Percentiles rank a stretch among this genome's conserved stretches.
Conservation (phyloP, 2,329 filamentous ascomycete species). For the Aspergillus sp. region DNA sequence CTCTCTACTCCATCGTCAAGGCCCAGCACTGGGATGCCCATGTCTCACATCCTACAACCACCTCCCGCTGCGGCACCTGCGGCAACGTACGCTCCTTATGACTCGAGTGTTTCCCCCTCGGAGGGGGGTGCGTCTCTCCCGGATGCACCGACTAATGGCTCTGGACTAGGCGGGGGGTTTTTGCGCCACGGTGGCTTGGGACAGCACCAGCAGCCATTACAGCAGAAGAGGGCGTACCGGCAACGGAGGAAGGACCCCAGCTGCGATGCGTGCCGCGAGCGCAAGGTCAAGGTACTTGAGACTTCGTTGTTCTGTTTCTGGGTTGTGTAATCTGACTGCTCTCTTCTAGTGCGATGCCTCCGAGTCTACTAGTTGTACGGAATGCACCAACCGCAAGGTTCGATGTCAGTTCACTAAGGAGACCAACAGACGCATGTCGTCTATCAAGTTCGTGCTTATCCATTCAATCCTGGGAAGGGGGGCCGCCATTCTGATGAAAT, state of each 20-base stretch:
- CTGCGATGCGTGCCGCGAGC: conserved; percentile 92
- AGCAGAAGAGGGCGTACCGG: conserved; percentile 84
- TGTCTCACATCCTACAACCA: conserved; percentile 42
- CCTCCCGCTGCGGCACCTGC: conserved; percentile 23
- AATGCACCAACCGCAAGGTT: conserved; percentile 93
- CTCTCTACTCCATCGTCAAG: conserved; percentile 40
- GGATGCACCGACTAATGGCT: conserved; percentile 40
- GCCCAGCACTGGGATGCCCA: conserved; percentile 40
- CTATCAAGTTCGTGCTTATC: conserved; percentile 70
- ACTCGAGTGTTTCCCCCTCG: conserved; percentile 40
- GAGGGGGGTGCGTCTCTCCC: conserved; percentile 35
- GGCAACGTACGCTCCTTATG: conserved; percentile 39
- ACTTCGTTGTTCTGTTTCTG: neutral
- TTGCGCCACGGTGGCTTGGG: conserved; percentile 45
- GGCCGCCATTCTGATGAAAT: conserved; percentile 19
- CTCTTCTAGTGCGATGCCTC: conserved; percentile 78
- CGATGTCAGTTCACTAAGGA: conserved; percentile 99
- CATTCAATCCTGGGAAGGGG: neutral
- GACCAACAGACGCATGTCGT: conserved; percentile 97
- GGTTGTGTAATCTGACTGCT: conserved; percentile 2
- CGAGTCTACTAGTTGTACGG: conserved; percentile 92
- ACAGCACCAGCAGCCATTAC: conserved; percentile 59
- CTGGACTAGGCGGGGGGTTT: conserved; percentile 36
- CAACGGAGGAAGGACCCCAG: conserved; percentile 95
- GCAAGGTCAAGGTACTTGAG: conserved; percentile 62